A percentile compares a stretch with the other conserved stretches of the same genome.
Evolutionary conservation across 2,329 filamentous ascomycete species (phyloP).

Genomic region (Penicillium sp.): DNA sequence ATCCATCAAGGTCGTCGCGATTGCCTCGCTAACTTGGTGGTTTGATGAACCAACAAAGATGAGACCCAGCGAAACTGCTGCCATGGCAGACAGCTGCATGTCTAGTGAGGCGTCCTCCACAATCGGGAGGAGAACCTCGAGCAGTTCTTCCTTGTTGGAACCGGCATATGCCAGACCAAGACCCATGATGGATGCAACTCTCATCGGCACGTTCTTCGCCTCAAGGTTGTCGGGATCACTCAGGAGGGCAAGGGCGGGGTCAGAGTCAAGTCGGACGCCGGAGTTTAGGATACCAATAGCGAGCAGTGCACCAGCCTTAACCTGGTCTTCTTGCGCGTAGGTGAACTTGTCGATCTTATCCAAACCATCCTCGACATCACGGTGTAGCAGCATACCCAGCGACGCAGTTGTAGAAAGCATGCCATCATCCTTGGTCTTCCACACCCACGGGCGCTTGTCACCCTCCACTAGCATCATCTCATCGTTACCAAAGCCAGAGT

Average conservation of each 20-base stretch:
- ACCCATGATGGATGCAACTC: slow-evolving; percentile 89
- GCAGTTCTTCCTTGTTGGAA: slow-evolving; percentile 84
- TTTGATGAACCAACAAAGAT: slow-evolving; percentile 92
- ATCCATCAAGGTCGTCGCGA: slow-evolving; percentile 88
- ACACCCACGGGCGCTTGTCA: slow-evolving; percentile 91
- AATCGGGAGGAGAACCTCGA: slow-evolving; percentile 81
- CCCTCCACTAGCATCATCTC: slow-evolving; percentile 96
- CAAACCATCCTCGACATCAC: slow-evolving; percentile 88
- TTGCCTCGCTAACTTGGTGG: slow-evolving; percentile 84
- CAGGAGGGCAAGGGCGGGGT: slow-evolving; percentile 84
- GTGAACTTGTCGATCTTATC: slow-evolving; percentile 95
- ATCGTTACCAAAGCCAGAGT: slow-evolving; percentile 90
- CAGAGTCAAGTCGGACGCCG: slow-evolving; percentile 82
- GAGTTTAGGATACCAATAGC: slow-evolving; percentile 96
- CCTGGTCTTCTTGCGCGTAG: slow-evolving; percentile 75
- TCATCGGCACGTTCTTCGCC: slow-evolving; percentile 71
- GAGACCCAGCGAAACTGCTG: slow-evolving; percentile 82
- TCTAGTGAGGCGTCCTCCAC: slow-evolving; percentile 79
- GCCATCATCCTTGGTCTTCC: slow-evolving; percentile 98
- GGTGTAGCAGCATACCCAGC: slow-evolving; percentile 83
- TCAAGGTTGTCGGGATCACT: slow-evolving; percentile 76
- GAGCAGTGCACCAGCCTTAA: slow-evolving; percentile 86
- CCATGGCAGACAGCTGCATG: slow-evolving; percentile 97
- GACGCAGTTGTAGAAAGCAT: slow-evolving; percentile 97
- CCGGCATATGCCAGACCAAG: slow-evolving; percentile 92